Evolutionary conservation across 805 yeast genomes (phyloP).

Genomic region (Yarrowia sp.): DNA sequence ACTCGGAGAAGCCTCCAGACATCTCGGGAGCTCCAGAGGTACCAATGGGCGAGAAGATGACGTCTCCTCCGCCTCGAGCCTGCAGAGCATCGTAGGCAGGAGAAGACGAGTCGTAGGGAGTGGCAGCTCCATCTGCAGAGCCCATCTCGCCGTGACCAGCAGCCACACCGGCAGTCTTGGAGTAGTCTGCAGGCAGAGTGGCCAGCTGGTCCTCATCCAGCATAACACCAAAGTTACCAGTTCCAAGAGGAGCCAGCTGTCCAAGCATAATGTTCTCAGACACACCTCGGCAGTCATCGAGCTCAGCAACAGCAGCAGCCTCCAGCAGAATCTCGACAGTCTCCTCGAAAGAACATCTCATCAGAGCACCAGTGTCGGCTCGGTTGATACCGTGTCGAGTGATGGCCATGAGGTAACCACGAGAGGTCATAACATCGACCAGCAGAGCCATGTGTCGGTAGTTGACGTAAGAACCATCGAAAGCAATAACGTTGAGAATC

Average conservation of each 20-base stretch:
- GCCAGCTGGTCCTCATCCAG: constrained; percentile 86
- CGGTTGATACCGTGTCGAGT: constrained; percentile 99
- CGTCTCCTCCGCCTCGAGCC: constrained; percentile 57
- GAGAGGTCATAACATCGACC: constrained; percentile 97
- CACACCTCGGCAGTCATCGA: constrained; percentile 98
- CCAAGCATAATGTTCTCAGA: constrained; percentile 97
- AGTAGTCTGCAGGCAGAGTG: constrained; percentile 52
- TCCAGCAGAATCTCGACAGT: constrained; percentile 96
- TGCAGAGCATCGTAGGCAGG: constrained; percentile 44
- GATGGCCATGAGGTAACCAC: constrained; percentile 97
- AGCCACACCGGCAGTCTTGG: constrained; percentile 34
- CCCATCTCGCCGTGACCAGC: constrained; percentile 49
- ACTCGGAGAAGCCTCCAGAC: constrained; percentile 83
- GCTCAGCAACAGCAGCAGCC: constrained; percentile 97
- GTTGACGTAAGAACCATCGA: constrained; percentile 99
- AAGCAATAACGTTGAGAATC: constrained; percentile 94
- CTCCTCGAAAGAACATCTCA: constrained; percentile 99
- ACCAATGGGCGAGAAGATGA: constrained; percentile 80
- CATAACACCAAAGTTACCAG: constrained; percentile 95
- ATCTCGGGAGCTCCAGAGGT: constrained; percentile 81
- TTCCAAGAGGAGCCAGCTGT: constrained; percentile 97
- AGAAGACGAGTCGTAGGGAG: constrained; percentile 76
- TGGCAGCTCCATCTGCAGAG: constrained; percentile 70
- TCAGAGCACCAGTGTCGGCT: constrained; percentile 97
- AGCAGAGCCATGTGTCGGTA: constrained; percentile 97